Conservation (phyloP, 192 early-diverging fungal species). For the Entophlyctis luteolus region DNA sequence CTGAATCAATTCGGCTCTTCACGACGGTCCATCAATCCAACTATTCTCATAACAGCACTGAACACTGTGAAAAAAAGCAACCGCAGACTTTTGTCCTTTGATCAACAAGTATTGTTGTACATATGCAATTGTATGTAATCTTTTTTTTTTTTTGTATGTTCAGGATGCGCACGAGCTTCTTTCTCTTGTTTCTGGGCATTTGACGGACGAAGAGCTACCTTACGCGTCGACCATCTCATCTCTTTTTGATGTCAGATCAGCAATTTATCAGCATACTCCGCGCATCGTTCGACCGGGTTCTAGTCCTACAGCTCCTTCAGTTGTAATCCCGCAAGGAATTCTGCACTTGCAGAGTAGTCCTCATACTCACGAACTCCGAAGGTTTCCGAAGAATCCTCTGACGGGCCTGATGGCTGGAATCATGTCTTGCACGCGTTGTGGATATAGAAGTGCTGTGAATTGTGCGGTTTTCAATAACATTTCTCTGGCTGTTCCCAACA, state of each 20-base stretch:
- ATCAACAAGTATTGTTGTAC: constrained; percentile 41
- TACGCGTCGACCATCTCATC: background rate
- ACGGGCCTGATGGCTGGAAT: constrained; percentile 71
- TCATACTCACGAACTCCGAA: too few species aligned
- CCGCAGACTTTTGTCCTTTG: constrained; percentile 37
- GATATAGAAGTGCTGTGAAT: constrained; percentile 42
- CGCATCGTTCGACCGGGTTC: too few species aligned
- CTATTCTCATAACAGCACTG: constrained; percentile 31
- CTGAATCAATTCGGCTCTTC: constrained; percentile 20
- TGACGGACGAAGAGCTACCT: constrained; percentile 60
- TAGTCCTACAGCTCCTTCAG: too few species aligned
- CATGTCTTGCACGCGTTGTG: constrained; percentile 74
- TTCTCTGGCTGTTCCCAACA: constrained; percentile 24
- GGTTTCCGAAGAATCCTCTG: constrained; percentile 65
- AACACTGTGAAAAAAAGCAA: constrained; percentile 27
- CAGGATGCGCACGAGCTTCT: constrained; percentile 90
- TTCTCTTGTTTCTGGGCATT: constrained; percentile 68
- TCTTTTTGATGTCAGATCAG: background rate
- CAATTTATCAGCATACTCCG: too few species aligned
- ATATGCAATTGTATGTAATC: too few species aligned
- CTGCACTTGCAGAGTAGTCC: too few species aligned
- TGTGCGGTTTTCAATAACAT: constrained; percentile 19
- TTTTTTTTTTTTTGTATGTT: background rate
- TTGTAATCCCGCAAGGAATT: too few species aligned
- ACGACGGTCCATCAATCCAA: constrained; percentile 23